Evolutionary conservation across 257 asterid species (phyloP).

Genomic region (Jasminum sambac): DNA sequence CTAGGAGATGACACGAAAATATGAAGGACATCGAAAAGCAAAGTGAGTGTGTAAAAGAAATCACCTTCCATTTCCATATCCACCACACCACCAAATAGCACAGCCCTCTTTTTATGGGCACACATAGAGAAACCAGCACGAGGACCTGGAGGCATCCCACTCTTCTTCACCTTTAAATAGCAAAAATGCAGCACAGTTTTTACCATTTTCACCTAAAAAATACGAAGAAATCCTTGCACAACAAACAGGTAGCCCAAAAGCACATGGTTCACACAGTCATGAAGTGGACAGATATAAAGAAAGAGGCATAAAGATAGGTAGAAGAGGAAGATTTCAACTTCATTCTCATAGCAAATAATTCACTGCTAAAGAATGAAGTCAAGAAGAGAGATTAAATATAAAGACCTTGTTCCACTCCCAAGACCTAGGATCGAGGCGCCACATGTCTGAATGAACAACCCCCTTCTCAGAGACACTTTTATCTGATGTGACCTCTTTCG

Average conservation of each 20-base stretch:
- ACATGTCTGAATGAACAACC: constrained; percentile 88
- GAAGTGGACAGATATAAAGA: neutral
- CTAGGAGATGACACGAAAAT: neutral
- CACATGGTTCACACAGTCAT: neutral
- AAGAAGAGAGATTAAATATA: constrained; percentile 21
- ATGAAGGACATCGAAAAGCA: constrained; percentile 15
- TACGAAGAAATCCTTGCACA: neutral
- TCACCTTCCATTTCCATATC: constrained; percentile 97
- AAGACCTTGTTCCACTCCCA: constrained; percentile 99
- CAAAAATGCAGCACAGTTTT: constrained; percentile 17
- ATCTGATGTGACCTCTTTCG: constrained; percentile 83
- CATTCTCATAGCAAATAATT: neutral
- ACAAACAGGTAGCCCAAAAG: constrained; percentile 5
- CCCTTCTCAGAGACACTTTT: constrained; percentile 89
- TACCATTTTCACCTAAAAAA: constrained; percentile 2
- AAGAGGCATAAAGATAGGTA: neutral
- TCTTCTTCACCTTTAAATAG: constrained; percentile 70
- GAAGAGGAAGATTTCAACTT: constrained; percentile 2
- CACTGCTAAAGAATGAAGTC: neutral
- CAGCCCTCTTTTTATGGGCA: constrained; percentile 88
- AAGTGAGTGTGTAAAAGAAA: constrained; percentile 17
- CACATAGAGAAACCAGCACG: constrained; percentile 98
- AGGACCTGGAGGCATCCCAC: constrained; percentile 98
- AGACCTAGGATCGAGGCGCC: constrained; percentile 92
- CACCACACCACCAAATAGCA: constrained; percentile 97